Evolutionary conservation across 805 yeast species (phyloP).

Genomic region (Yarrowia sp.): DNA sequence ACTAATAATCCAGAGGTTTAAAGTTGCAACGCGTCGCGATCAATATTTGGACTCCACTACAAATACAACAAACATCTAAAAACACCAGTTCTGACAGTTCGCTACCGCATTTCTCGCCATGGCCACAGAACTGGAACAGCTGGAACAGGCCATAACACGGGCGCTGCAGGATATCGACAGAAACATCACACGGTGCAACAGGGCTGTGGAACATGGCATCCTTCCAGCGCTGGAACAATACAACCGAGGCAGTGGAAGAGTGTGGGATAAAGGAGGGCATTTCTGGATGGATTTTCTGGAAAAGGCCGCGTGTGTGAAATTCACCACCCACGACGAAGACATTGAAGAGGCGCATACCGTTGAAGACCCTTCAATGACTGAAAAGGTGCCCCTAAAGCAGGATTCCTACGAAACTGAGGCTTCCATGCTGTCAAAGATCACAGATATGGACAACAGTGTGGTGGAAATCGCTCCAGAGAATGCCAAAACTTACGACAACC

Average conservation of each 20-base stretch:
- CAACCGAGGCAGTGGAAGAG: slow-evolving; percentile 61
- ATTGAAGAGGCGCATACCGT: slow-evolving; percentile 39
- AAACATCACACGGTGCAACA: slow-evolving; percentile 71
- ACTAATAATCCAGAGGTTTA: background rate
- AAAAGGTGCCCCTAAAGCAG: slow-evolving; percentile 41
- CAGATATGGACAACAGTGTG: background rate
- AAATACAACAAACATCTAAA: too few species aligned
- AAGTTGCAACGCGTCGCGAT: slow-evolving; percentile 33
- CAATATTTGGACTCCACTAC: too few species aligned
- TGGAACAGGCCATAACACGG: slow-evolving; percentile 81
- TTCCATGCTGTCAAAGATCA: background rate
- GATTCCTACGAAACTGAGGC: slow-evolving; percentile 36
- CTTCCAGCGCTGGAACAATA: slow-evolving; percentile 72
- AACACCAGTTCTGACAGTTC: too few species aligned
- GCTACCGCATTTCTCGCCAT: too few species aligned
- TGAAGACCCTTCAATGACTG: slow-evolving; percentile 37
- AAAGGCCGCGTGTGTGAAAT: slow-evolving; percentile 70
- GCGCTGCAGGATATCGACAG: slow-evolving; percentile 80
- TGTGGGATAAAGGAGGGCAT: slow-evolving; percentile 65
- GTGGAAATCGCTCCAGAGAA: background rate
- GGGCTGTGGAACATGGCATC: slow-evolving; percentile 68
- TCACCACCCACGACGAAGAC: slow-evolving; percentile 59
- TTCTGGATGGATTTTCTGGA: slow-evolving; percentile 85
- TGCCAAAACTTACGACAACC: background rate
- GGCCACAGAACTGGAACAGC: slow-evolving; percentile 61